Evolutionary conservation across 2,329 filamentous ascomycete genomes (phyloP).

Genomic region (Amauroascus verrucosus): DNA sequence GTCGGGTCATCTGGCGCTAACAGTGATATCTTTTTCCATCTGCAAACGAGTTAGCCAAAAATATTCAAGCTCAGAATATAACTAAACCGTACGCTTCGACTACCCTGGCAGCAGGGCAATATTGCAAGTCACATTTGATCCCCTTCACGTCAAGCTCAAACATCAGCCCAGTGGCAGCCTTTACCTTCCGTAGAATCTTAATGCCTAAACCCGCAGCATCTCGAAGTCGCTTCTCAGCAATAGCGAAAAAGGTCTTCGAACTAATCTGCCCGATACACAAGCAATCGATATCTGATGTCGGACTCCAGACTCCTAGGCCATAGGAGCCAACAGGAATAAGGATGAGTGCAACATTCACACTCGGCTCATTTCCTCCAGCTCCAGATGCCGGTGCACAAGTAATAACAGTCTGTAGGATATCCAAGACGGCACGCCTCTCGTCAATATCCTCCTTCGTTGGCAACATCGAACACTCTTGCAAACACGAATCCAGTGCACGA

Average conservation of each 20-base stretch:
- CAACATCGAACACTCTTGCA: constrained; percentile 3
- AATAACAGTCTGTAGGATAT: constrained; percentile 11
- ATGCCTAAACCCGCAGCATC: constrained; percentile 39
- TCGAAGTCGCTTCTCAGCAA: constrained; percentile 47
- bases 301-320: constrained; percentile 52
- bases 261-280: constrained; percentile 55
- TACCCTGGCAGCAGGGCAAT: constrained; percentile 50
- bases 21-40: constrained; percentile 1
- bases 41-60: neutral
- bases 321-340: constrained; percentile 57
- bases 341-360: constrained; percentile 33
- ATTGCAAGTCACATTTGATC: constrained; percentile 55
- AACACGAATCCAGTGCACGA: neutral
- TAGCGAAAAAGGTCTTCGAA: constrained; percentile 50
- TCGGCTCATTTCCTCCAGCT: constrained; percentile 16
- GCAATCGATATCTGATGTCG: constrained; percentile 54
- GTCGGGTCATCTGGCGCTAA: constrained; percentile 43
- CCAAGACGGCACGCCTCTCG: constrained; percentile 9
- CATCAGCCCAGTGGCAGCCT: constrained; percentile 52
- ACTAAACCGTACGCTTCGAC: constrained; percentile 37
- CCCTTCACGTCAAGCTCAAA: constrained; percentile 51
- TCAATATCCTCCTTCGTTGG: constrained; percentile 9
- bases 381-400: neutral
- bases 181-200: constrained; percentile 47
- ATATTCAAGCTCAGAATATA: neutral